Base-by-base conservation (phyloP, 1,139 yeast species). In the Lodderomyces metapsilosis region DNA sequence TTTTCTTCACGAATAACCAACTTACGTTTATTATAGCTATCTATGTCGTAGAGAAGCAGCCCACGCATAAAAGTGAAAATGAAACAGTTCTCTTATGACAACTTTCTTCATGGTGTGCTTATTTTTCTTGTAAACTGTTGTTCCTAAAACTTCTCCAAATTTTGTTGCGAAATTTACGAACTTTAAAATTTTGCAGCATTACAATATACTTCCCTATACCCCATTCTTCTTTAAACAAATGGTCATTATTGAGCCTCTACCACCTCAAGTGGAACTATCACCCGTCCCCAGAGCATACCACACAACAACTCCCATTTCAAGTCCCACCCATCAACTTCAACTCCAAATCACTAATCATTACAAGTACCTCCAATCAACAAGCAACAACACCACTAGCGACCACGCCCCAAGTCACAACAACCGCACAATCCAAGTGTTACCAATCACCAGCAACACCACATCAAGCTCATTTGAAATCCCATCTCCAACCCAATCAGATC, bases 401-500 rank as follows among this genome's bases (percentile, higher is more conserved):
- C n/a, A n/a, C n/a, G n/a, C n/a, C n/a, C n/a, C n/a, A n/a, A n/a
- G n/a, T n/a, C n/a, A n/a, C n/a, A n/a, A n/a, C n/a, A n/a, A n/a
- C n/a, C 15, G 41, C 28, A 31, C 44, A 11, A 21, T 37, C n/a
- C 43, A 40, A 23, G 37, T 34, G 4, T 9, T 33, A 8, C 39
- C 38, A 23, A 24, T 21, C 7, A 36, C n/a, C n/a, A n/a, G n/a
- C n/a, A n/a, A n/a, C n/a, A n/a, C 38, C 3, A 32, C 41, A 18
- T 37, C 43, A 15, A 36, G 39, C 17, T 44, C 43, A 15, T 40
- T 42, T 30, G 44, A 39, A 6, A 21, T 40, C 9, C 32, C 41
- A 2, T 24, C 39, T 2, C 34, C 36, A 11, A 36, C 30, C n/a
- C 22, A 30, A 4, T 23, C 35, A 3, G 38, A 39, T 11, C 37